Evolutionary conservation across 2,329 filamentous ascomycete species (phyloP), one percentile per base, ranked within the genome.

Genomic region (Didymella pomorum): DNA sequence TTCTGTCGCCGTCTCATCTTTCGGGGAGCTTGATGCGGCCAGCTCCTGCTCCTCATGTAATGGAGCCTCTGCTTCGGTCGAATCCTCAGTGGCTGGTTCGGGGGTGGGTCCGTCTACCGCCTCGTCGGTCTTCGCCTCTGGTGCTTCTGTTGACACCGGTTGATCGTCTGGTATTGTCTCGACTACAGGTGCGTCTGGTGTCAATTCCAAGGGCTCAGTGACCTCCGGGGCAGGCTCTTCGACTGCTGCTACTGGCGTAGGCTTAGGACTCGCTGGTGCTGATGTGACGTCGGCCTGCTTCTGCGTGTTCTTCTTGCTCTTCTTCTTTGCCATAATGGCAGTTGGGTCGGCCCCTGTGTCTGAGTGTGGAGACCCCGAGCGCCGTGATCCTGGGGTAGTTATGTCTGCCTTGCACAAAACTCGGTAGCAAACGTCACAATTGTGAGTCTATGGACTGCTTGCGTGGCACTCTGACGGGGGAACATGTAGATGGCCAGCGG

Each of bases 381-480:
- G 28, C 39, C 33, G 52, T 60, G 52, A 63, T 37, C 12, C 56
- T 58, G 56, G 50, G 35, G 50, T 58, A 54, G 50, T 58, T 54
- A 65, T 65, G 67, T 67, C 64, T 73, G 66, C 66, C 57, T 66
- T 60, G 63, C 66, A 71, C 64, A 54, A 54, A 39, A 28, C 14
- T 48, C 64, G 56, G 55, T 56, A 51, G 56, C 41, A 60, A 49
- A 60, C 47, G 39, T 53, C 50, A 65, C 64, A 57, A 65, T 64
- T 57, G 64, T 67, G 61, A 66, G 63, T 71, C 68, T 68, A 65
- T 53, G 56, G 65, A 67, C 60, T 74, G 73, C 70, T 73, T 73
- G 72, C 74, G 75, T 76, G 71, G 76, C 73, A 75, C 71, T 67
- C 64, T 61, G 66, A 69, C 62, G 62, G 61, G 66, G 61, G 67